Base-by-base conservation (phyloP, 108 stramenopile genomes). In the Seminavis robusta region DNA sequence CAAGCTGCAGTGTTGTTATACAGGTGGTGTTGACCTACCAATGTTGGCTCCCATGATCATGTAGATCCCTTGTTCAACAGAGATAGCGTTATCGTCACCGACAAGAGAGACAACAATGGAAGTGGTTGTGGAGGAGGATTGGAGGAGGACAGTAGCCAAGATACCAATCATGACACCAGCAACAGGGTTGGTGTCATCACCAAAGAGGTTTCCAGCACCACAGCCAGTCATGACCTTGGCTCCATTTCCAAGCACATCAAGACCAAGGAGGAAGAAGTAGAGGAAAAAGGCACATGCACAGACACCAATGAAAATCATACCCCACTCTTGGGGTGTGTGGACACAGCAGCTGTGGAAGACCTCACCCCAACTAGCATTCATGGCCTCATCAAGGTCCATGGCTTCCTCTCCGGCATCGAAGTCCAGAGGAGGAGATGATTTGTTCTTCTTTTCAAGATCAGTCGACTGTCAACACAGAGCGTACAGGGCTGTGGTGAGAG, bases 41-140 rank as follows among this genome's bases (percentile, higher is more conserved):
- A 88, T 88, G 58, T 82, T 84, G 50, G 83, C 83, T 3, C 86
- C 86, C 86, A 88, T 88, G 47, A 88, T 62, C 74, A 88, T 71
- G 44, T 65, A 65, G 49, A 88, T 89, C 13, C 73, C 83, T 31
- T 63, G 52, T 6, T 27, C 2, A 25, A 88, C 83, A 8, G 61
- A 16, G 24, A 89, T 29, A 20, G 72, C 64, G 5, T 55, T 76
- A 39, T 63, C 81, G 20, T 74, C 63, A 23, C 82, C 82, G 25
- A 84, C 87, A 37, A 84, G 60, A 24, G 77, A 59, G 24, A 89
- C 87, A 51, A 89, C 73, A 55, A 89, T 89, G n/a, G 83, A 83
- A 21, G 87, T 89, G 51, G 87, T 82, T 8, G 87, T 81, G 49
- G 74, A 69, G 3, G 83, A 85, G 40, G 76, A 78, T 61, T 89